These are phyloP conservation scores for Aspergillus novofumigatus DNA, from an alignment of 2,329 filamentous ascomycete species.

Conservation along the genomic window DNA sequence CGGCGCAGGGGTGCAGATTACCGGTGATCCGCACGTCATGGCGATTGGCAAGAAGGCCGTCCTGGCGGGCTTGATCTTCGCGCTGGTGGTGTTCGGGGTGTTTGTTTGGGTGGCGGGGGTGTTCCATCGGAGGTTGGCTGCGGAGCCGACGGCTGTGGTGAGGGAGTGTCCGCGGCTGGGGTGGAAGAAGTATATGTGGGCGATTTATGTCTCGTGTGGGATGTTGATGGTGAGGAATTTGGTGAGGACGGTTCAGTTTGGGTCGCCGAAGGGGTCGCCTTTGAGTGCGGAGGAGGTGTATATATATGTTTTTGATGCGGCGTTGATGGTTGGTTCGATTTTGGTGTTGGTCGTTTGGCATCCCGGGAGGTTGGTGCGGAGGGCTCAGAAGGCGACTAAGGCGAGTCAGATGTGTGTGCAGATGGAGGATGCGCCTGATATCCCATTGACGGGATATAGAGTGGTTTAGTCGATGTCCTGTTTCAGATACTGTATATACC, in stretches of 20 bases:
- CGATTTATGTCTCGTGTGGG: constrained; percentile 22
- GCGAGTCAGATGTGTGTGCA: constrained; percentile 6
- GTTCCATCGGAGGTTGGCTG: constrained; percentile 21
- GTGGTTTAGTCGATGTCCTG: neutral
- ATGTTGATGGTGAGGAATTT: constrained; percentile 27
- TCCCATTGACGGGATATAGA: constrained; percentile 14
- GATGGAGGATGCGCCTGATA: constrained; percentile 6
- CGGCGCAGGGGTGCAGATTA: constrained; percentile 29
- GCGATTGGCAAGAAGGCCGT: constrained; percentile 23
- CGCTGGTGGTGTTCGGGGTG: constrained; percentile 23
- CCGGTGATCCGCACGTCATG: constrained; percentile 17
- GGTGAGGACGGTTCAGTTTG: constrained; percentile 28
- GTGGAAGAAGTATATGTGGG: constrained; percentile 26
- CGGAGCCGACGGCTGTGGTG: constrained; percentile 12
- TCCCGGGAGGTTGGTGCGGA: constrained; percentile 20
- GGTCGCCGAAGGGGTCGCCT: constrained; percentile 5
- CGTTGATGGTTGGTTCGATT: constrained; percentile 23
- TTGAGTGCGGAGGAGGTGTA: constrained; percentile 24
- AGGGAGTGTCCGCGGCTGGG: constrained; percentile 10
- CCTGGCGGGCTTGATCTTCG: constrained; percentile 26
- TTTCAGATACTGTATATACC: neutral
- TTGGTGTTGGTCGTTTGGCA: constrained; percentile 21
- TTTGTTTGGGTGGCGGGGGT: constrained; percentile 22
- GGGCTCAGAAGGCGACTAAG: constrained; percentile 9
- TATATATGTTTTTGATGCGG: constrained; percentile 32